Base-by-base conservation (phyloP, 192 early-diverging fungal species). In the Irineochytrium annulatum region DNA sequence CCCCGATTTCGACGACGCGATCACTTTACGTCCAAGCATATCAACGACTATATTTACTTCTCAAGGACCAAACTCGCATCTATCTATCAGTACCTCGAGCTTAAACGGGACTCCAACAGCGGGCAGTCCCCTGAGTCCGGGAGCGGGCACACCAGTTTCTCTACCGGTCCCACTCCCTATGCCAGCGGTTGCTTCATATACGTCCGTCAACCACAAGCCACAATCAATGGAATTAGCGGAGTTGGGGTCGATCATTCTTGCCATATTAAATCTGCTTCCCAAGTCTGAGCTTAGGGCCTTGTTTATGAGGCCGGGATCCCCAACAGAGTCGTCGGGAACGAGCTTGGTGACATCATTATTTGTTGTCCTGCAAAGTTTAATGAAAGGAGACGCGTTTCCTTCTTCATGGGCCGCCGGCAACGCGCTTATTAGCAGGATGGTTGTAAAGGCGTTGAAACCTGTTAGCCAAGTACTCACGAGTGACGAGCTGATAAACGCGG, bases 351-450 rank as follows among this genome's bases (percentile, higher is more conserved):
- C 34, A 1, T 48, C 19, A 8, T 17, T 67, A 22, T 67, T 53
- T 33, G 41, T 53, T 39, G 68, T 67, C 16, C 43, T 75, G 43
- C 63, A 63, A 20, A 48, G 57, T 63, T 51, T 75, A 27, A 63
- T 75, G 34, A 20, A 37, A 26, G 72, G 67, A 11, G 72, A 75
- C 14, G 62, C 55, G 13, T 74, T 71, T 49, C 66, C 75, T 3
- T 20, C 54, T 6, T 57, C 45, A 22, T 79, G 77, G 77, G 67
- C 63, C 26, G 49, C 32, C 27, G 61, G 63, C 35, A 66, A 79
- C 44, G 54, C 77, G 52, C 46, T 72, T 22, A 65, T 66, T 19
- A 69, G 67, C 54, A 65, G 62, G 22, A 54, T 69, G 2, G 54
- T 62, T 13, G 34, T 72, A 16, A 69, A 70, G 34, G 43, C 72